Base-by-base conservation (phyloP, 2,329 filamentous ascomycete genomes). In the Lecanicillium sp. region DNA sequence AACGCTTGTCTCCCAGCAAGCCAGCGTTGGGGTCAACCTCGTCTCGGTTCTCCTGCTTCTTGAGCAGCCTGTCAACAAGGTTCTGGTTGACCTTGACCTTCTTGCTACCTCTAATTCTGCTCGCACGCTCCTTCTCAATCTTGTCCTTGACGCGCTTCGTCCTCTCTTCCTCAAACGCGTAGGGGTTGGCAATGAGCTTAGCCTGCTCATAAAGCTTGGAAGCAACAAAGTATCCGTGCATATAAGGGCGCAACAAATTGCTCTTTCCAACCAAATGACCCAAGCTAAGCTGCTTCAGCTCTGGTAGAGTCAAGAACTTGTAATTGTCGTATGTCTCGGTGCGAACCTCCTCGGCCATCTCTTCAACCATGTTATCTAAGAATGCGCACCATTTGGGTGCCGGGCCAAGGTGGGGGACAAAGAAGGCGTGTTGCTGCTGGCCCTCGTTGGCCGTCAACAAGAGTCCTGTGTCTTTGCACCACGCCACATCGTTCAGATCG, bases 221-320 rank as follows among this genome's bases (percentile, higher is more conserved):
- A 27, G 85, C 86, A 35, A 98, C 89, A 64, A 98, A 98, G 71
- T 92, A 96, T 51, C 92, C 94, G 58, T 98, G 92, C 94, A 98
- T 98, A 57, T 98, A 98, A 31, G 92, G 92, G 32, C 90, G 76
- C 29, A 98, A 68, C 15, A 96, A 67, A 54, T 85, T 92, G 19
- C 88, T 94, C 51, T 87, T 89, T 48, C 90, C 90, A 41, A 98
- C 75, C 34, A 98, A 71, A 57, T 96, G 90, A 38, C 85, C 82
- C 54, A 98, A 63, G 57, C 86, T 94, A 48, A 98, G 75, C 27
- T 82, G 78, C 51, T 85, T 84, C 38, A 98, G 71, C 59, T 98
- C 89, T 31, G 85, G 79, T 44, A 87, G 62, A 2, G 90, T 95
- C 55, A 98, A 70, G 75, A 98, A 98, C 64, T 96, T 98, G 77